Evolutionary conservation across 768 basidiomycete genomes (phyloP), one percentile per base, ranked within the genome.

Genomic region (Kwoniella sp.): DNA sequence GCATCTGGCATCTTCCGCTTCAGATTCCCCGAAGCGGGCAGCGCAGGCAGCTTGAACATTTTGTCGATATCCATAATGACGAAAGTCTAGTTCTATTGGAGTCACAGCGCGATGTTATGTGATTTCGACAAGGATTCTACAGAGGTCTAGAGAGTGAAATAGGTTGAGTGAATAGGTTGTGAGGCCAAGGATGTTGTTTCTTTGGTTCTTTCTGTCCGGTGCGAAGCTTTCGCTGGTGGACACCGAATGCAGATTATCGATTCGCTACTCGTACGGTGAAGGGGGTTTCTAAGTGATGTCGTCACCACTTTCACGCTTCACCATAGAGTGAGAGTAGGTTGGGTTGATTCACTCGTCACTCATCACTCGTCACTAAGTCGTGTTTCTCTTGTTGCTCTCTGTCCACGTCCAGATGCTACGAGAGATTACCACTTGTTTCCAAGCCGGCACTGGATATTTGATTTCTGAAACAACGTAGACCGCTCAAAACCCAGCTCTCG

Each of bases 21-120:
- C 48, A 66, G 60, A 21, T 64, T 69, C 33, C 58, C 69, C 36
- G 69, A 68, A 22, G 70, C 64, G 26, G 76, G 76, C 46, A 73
- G 55, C 9, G 73, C 67, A 17, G 76, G 76, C 30, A 77, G 69
- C 57, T 77, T 77, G 76, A 77, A 77, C 71, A 77, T 70, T 48
- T 77, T 77, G 48, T 68, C 69, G 30, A 77, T 62, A 50, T 77
- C 76, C 76, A 77, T 77, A 37, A 26, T 63, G 37, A 21, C 10
- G 13, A 25, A 21, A 26, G 13, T 33, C 33, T 33, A 13, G 13
- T 5, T 33, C 33, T 33, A 13, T 26, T 49, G 15, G 22, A 13
- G 17, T n/a, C n/a, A n/a, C n/a, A n/a, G n/a, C n/a, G n/a, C n/a
- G n/a, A n/a, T n/a, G n/a, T n/a, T n/a, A n/a, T n/a, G n/a, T n/a